Evolutionary conservation across 2,329 filamentous ascomycete genomes (phyloP).

Genomic region (Colletotrichum scovillei): DNA sequence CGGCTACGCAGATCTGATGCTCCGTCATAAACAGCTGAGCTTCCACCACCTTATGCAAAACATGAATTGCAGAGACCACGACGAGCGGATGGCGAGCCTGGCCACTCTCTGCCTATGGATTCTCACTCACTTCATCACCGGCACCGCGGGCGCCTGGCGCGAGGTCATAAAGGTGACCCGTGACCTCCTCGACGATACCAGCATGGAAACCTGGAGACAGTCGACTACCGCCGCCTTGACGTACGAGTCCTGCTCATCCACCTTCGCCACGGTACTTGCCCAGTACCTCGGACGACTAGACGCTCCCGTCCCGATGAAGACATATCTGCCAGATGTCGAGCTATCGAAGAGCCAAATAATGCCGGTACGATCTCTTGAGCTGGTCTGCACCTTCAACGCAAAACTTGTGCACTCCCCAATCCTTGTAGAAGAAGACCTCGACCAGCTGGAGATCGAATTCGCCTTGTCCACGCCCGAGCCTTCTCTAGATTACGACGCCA

Average conservation of each 20-base stretch:
- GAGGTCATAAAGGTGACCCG: constrained; percentile 20
- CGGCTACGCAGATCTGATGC: not conserved
- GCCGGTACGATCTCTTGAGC: not conserved
- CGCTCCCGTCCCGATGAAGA: not conserved
- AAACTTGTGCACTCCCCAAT: not conserved
- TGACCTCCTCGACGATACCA: not conserved
- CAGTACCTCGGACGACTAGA: not conserved
- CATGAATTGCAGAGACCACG: not conserved
- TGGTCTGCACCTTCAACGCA: not conserved
- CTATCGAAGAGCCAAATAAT: not conserved
- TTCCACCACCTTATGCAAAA: constrained; percentile 21
- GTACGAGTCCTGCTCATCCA: not conserved
- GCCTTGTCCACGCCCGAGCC: not conserved
- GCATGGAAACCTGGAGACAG: not conserved
- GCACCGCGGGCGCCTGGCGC: constrained; percentile 16
- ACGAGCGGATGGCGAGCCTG: constrained; percentile 16
- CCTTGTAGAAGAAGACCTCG: not conserved
- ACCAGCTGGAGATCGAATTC: not conserved
- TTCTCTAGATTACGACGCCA: not conserved
- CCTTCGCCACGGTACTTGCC: not conserved
- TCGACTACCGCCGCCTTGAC: not conserved
- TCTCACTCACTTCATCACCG: constrained; percentile 18
- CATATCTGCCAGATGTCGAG: not conserved
- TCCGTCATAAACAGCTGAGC: constrained; percentile 11
- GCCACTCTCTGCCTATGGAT: constrained; percentile 18